phyloP scores from a whole-genome alignment of 805 yeast species.

The Ogataea angusta region DNA sequence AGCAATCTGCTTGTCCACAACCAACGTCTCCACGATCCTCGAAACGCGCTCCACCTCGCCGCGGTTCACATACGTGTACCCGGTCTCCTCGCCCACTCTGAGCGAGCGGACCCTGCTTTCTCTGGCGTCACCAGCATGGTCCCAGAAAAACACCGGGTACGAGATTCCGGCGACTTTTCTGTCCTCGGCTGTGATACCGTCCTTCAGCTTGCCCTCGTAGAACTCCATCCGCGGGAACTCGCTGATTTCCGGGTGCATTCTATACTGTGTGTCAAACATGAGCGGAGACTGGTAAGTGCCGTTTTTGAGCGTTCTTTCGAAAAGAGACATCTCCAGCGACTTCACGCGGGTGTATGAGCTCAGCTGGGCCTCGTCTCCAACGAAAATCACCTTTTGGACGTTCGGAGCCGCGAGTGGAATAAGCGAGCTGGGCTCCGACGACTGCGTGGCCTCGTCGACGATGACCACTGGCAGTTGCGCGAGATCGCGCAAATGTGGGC shows the following conservation, averaged over 20 bases:
- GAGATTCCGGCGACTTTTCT: constrained; percentile 45
- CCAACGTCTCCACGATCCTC: constrained; percentile 46
- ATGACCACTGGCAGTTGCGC: constrained; percentile 56
- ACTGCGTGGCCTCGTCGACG: constrained; percentile 78
- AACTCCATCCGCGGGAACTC: constrained; percentile 79
- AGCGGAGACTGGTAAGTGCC: constrained; percentile 59
- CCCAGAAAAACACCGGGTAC: constrained; percentile 59
- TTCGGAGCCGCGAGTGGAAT: constrained; percentile 71
- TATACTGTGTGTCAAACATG: constrained; percentile 80
- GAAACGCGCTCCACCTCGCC: constrained; percentile 50
- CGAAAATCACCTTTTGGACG: constrained; percentile 63
- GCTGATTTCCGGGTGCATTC: constrained; percentile 95
- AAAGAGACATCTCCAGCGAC: constrained; percentile 60
- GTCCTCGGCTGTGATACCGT: constrained; percentile 59
- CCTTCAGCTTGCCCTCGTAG: constrained; percentile 65
- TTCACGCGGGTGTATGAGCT: constrained; percentile 70
- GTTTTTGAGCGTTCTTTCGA: constrained; percentile 62
- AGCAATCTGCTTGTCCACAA: constrained; percentile 50
- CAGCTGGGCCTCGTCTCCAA: constrained; percentile 76
- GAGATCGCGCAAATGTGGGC: constrained; percentile 55
- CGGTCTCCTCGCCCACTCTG: constrained; percentile 37
- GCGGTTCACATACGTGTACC: constrained; percentile 56
- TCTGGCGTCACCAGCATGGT: constrained; percentile 43
- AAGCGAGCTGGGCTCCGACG: constrained; percentile 68
- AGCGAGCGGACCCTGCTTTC: constrained; percentile 49